Evolutionary conservation across 1,139 yeast species (phyloP), one percentile per base, ranked within the genome.

Genomic region (Hansenula anomala): DNA sequence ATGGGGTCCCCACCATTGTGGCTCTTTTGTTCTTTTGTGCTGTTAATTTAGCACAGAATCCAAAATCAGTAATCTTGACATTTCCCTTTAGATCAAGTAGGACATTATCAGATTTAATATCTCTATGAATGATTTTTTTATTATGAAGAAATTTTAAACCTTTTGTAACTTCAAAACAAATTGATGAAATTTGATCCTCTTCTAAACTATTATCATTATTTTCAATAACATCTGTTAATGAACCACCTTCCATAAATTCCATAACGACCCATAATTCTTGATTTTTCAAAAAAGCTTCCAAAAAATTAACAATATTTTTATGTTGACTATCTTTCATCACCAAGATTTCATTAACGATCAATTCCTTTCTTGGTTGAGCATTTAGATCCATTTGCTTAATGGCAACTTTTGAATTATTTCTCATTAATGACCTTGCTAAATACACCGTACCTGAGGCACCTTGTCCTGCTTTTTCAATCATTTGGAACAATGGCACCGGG

Each of bases 1-100:
- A 92, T 12, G 98, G 98, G 0, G 98, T 92, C 29, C 98, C 98
- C 6, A 90, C 98, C 97, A 92, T 89, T 0, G 98, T 92, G 10
- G 97, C 97, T 48, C 98, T 76, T 63, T 92, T 92, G 47, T 84
- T 84, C 64, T 94, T 79, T 59, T 88, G 92, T 47, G 87, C 95
- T 3, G 97, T 92, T 51, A 92, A 71, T 61, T 89, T 89, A 20
- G 98, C 98, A 66, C 98, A 92, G 68, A 92, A 92, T 0, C 98
- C 98, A 64, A 92, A 92, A 67, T 92, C 98, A 4, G 98, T 92
- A 45, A 92, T 88, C 66, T 92, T 92, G 38, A 92, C 97, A 50
- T 89, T 80, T 24, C 97, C 98, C 39, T 68, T 73, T 10, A 89
- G 76, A 60, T 89, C 96, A 41, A 92, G 70, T 51, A 92, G 71